Evolutionary conservation across 208 protist species (phyloP).

Genomic region (Acanthamoeba royreba): DNA sequence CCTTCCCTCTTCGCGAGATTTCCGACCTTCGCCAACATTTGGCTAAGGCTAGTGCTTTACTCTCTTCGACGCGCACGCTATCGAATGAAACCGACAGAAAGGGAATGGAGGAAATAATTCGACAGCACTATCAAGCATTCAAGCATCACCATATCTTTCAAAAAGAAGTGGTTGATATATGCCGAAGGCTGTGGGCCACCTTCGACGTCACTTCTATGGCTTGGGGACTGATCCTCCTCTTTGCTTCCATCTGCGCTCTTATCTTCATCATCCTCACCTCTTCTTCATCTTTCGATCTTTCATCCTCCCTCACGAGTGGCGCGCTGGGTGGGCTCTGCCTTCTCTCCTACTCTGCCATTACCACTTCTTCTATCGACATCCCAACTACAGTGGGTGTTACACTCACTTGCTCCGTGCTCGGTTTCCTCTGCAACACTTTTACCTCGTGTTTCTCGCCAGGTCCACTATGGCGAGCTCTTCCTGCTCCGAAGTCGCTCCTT

Average conservation of each 20-base stretch:
- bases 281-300: background rate
- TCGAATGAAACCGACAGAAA: too few relatives aligned
- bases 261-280: background rate
- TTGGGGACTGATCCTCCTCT: constrained; percentile 4
- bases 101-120: background rate
- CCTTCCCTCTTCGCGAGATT: background rate
- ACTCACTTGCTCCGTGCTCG: background rate
- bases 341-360: background rate
- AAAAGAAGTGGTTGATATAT: constrained; percentile 49
- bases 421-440: background rate
- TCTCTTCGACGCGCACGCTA: background rate
- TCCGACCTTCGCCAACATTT: background rate
- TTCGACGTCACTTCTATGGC: constrained; percentile 57
- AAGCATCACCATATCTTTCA: background rate
- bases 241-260: background rate
- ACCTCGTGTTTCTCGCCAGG: too few relatives aligned
- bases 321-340: background rate
- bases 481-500: too few relatives aligned
- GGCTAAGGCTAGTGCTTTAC: background rate
- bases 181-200: constrained; percentile 59
- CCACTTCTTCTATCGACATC: background rate
- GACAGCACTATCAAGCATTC: background rate
- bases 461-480: too few relatives aligned
- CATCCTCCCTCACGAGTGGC: background rate
- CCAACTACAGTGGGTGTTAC: background rate